These are phyloP conservation scores for Allomyces macrogynus DNA, from an alignment of 192 early-diverging fungal genomes.

Conservation along the genomic window DNA sequence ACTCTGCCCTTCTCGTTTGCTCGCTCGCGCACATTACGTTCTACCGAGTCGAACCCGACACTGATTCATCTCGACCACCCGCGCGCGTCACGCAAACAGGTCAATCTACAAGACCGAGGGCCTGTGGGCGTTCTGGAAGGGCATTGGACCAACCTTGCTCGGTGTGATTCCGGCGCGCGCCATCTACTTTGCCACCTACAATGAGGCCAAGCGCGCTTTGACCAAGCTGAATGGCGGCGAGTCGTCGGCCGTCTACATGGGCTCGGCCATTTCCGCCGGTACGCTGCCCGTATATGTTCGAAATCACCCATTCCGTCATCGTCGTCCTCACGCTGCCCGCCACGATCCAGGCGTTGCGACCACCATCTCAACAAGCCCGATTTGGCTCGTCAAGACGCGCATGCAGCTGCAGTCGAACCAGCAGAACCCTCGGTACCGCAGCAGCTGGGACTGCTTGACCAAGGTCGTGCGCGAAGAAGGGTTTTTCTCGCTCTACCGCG, in stretches of 20 bases:
- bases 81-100: too few relatives aligned
- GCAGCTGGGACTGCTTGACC: constrained; percentile 53
- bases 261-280: constrained; percentile 54
- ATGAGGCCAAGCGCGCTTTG: constrained; percentile 62
- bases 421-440: constrained; percentile 30
- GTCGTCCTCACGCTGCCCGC: neutral
- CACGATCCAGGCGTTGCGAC: constrained; percentile 36
- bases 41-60: neutral
- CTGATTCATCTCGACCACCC: constrained; percentile 4
- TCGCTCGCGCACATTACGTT: too few relatives aligned
- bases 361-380: constrained; percentile 75
- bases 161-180: constrained; percentile 89
- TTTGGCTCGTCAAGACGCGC: constrained; percentile 93
- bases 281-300: too few relatives aligned
- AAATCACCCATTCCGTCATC: too few relatives aligned
- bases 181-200: constrained; percentile 86
- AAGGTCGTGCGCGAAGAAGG: constrained; percentile 62
- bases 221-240: constrained; percentile 62
- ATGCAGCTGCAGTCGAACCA: constrained; percentile 58
- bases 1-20: neutral
- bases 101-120: constrained; percentile 58
- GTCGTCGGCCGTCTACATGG: constrained; percentile 54
- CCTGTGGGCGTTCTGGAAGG: constrained; percentile 68
- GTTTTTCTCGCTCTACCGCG: constrained; percentile 63
- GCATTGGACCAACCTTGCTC: constrained; percentile 78